Evolutionary conservation across 139 green algal species (phyloP), one percentile per base, ranked within the genome.

Genomic region (Eudorina sp.): DNA sequence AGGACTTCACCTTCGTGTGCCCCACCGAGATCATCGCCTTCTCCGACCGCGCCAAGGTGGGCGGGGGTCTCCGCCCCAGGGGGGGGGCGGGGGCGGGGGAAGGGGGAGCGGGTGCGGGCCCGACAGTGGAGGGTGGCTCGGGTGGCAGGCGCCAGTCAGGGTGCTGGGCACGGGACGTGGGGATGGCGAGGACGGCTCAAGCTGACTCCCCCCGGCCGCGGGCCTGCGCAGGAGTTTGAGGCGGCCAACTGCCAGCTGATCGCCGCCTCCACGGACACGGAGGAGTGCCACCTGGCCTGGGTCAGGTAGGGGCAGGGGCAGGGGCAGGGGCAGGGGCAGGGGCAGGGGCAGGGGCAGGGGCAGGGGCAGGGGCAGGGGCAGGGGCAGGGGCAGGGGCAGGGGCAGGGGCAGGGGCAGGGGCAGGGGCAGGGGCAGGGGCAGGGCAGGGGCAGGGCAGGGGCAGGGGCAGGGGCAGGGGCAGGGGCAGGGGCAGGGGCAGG

Each of bases 1-100:
- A 95, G 92, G 94, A 95, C 88, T 96, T 96, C 88, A 96, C 94
- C 0, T 96, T 95, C 86, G 92, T 95, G 73, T 96, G 93, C 75
- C 93, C 92, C n/a, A 97, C 95, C 0, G 96, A 98, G 90, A 98
- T 98, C 89, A 98, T 98, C 70, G 96, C 96, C 53, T 98, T 98
- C 85, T 92, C 72, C 0, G 96, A 98, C 81, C 84, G 95, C 4
- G 93, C 94, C 73, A 95, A 97, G 90, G 83, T 75, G 27, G 11
- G 31, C 34, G 64, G 51, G 51, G 51, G 51, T 13, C 13, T 13
- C 51, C 13, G 51, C 51, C 51, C 13, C 13, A 16, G 51, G 51
- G 13, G 51, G 51, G 13, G 51, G 51, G 51, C 13, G 51, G 51
- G 51, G 51, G 51, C 51, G 51, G 51, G 51, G 51, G 51, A 16